Evolutionary conservation across 371 early-diverging fungal genomes (phyloP).

Genomic region (Capillidium rhysosporum): DNA sequence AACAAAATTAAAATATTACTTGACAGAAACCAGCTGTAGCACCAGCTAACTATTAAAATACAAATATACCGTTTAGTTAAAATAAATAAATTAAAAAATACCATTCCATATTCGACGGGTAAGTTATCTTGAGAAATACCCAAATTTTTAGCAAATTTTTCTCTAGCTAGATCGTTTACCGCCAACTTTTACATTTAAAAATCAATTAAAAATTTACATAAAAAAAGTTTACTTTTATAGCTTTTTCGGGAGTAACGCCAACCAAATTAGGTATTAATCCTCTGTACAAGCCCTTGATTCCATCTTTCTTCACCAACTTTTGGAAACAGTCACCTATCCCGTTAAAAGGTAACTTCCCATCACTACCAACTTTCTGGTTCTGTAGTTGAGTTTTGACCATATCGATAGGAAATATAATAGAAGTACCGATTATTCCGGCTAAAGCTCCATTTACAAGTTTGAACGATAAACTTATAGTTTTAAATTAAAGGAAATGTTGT

Average conservation of each 20-base stretch:
- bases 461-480: neutral
- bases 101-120: constrained; percentile 3
- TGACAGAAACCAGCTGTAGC: constrained; percentile 6
- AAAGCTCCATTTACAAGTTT: constrained; percentile 5
- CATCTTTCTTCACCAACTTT: constrained; percentile 52
- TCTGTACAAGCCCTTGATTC: constrained; percentile 77
- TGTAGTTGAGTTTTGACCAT: constrained; percentile 5
- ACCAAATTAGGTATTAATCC: constrained; percentile 84
- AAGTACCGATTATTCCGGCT: constrained; percentile 4
- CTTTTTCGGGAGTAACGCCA: constrained; percentile 57
- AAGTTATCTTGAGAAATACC: neutral
- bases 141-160: neutral
- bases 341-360: neutral
- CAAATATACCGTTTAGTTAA: neutral
- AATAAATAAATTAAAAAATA: neutral
- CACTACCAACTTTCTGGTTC: constrained; percentile 1
- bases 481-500: no score
- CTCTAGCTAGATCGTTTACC: constrained; percentile 3
- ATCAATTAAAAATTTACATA: constrained; percentile 17
- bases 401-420: constrained; percentile 5
- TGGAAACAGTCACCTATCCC: constrained; percentile 2
- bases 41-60: neutral
- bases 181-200: constrained; percentile 24
- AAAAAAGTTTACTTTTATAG: constrained; percentile 3
- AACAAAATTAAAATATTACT: neutral